A percentile compares a stretch with the other conserved stretches of the same genome.
phyloP scores from a whole-genome alignment of 2,329 filamentous ascomycete species.

The Aureobasidium sp. region DNA sequence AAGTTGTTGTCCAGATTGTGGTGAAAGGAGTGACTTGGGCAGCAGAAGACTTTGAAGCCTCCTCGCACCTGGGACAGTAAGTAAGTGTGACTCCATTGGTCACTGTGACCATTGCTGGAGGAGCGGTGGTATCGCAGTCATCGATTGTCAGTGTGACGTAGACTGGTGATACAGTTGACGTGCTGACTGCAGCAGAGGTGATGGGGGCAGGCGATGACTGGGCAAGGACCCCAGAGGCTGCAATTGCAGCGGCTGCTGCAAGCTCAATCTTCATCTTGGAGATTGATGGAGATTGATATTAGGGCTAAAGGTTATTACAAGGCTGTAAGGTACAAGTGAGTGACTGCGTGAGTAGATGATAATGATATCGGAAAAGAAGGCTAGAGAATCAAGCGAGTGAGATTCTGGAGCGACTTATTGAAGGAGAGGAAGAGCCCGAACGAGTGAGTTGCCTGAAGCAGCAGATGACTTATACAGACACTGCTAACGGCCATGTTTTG shows the following conservation, averaged over 20 bases:
- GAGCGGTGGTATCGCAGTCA: constrained; percentile 26
- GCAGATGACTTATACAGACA: constrained; percentile 23
- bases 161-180: constrained; percentile 20
- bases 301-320: constrained; percentile 9
- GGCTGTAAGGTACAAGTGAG: constrained; percentile 4
- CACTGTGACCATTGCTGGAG: constrained; percentile 29
- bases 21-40: constrained; percentile 21
- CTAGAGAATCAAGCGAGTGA: constrained; percentile 27
- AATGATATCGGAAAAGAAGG: neutral
- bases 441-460: constrained; percentile 14
- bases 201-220: constrained; percentile 18
- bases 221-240: constrained; percentile 23
- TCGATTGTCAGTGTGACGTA: constrained; percentile 29
- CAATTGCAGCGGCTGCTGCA: constrained; percentile 21
- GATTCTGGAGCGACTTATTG: constrained; percentile 24
- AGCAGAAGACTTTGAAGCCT: constrained; percentile 9
- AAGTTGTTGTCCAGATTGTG: constrained; percentile 32
- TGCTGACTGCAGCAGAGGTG: constrained; percentile 13
- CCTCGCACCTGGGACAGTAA: constrained; percentile 31
- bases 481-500: constrained; percentile 24
- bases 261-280: constrained; percentile 25
- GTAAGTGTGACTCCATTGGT: constrained; percentile 31
- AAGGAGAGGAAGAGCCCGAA: constrained; percentile 19
- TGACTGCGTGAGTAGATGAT: constrained; percentile 11
- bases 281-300: constrained; percentile 3